Evolutionary conservation across 768 basidiomycete genomes (phyloP).

Genomic region (Pulveroboletus sp.): DNA sequence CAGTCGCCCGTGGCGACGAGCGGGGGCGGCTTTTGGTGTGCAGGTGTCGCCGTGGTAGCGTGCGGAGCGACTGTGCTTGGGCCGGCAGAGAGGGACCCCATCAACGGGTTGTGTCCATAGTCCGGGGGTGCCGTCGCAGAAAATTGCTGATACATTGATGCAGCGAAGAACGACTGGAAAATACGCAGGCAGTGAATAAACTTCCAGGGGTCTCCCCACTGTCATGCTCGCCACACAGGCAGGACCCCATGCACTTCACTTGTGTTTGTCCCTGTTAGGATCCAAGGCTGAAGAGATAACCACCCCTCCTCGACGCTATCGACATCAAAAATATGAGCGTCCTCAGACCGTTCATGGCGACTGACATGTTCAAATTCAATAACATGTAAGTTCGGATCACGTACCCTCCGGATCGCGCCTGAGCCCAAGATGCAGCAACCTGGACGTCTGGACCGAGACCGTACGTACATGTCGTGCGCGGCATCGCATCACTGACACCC

Average conservation of each 20-base stretch:
- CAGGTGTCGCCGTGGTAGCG: constrained; percentile 21
- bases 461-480: constrained; percentile 40
- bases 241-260: constrained; percentile 27
- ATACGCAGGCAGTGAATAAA: constrained; percentile 19
- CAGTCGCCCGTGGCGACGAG: constrained; percentile 79
- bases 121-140: constrained; percentile 29
- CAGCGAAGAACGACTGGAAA: constrained; percentile 18
- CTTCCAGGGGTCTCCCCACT: constrained; percentile 28
- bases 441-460: constrained; percentile 97
- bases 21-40: constrained; percentile 36
- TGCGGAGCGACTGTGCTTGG: constrained; percentile 32
- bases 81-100: constrained; percentile 30
- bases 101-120: constrained; percentile 31
- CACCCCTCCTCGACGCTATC: not conserved
- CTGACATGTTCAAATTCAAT: constrained; percentile 91
- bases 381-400: constrained; percentile 56
- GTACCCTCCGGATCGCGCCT: not conserved
- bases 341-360: constrained; percentile 78
- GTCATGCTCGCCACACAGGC: not conserved
- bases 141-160: constrained; percentile 35
- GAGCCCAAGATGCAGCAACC: constrained; percentile 52
- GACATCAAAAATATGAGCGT: constrained; percentile 63
- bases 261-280: constrained; percentile 31
- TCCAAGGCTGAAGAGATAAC: constrained; percentile 5
- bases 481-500: constrained; percentile 1